phyloP scores from a whole-genome alignment of 495 filamentous ascomycete genomes.

The Lindgomyces ingoldianus region DNA sequence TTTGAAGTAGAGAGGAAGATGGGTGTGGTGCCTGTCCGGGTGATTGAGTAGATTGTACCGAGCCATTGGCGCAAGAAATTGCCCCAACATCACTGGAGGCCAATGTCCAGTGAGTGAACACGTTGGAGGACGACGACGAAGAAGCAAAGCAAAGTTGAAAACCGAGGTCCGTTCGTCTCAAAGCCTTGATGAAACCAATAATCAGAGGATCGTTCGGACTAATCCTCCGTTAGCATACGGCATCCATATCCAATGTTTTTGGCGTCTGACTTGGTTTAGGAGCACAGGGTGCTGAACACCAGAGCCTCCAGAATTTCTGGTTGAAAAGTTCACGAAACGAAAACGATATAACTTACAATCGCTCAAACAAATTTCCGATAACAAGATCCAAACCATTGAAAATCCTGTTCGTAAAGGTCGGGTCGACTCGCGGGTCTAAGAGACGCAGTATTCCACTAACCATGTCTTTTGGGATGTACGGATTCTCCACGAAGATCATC shows the following conservation, averaged over 20 bases:
- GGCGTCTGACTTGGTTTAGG: too few species aligned
- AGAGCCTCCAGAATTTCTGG: not conserved
- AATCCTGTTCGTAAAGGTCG: not conserved
- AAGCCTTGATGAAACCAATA: not conserved
- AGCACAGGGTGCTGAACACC: not conserved
- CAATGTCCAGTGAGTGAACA: not conserved
- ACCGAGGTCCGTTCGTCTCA: not conserved
- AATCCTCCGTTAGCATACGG: too few species aligned
- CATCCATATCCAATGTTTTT: too few species aligned
- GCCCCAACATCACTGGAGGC: not conserved
- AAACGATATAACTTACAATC: not conserved
- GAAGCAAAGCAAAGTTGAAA: not conserved
- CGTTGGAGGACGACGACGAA: not conserved
- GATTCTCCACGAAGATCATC: not conserved
- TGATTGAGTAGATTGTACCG: not conserved
- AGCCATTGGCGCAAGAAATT: not conserved
- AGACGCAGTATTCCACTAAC: not conserved
- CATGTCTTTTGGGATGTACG: not conserved
- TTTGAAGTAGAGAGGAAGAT: not conserved
- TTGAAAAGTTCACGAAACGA: not conserved
- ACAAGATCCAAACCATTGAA: not conserved
- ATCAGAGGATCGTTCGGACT: too few species aligned
- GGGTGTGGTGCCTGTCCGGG: too few species aligned
- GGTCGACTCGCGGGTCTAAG: not conserved
- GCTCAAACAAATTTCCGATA: not conserved